Evolutionary conservation across 2,329 filamentous ascomycete species (phyloP).

Genomic region (Helicocarpus griseus): DNA sequence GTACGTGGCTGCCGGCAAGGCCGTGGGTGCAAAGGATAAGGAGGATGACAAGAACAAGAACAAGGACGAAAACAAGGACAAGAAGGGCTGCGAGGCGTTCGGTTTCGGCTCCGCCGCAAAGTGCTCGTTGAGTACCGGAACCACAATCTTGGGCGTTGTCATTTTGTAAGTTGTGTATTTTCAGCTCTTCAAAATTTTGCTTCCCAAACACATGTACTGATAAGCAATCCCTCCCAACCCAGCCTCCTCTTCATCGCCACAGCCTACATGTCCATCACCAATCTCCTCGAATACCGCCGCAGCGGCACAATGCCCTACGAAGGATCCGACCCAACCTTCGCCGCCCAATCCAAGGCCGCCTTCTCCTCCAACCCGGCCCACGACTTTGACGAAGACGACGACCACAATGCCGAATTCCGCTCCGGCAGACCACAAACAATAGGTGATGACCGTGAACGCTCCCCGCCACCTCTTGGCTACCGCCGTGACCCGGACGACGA

Average conservation of each 20-base stretch:
- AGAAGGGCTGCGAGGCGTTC: conserved; percentile 45
- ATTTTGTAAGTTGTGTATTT: conserved; percentile 39
- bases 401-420: conserved; percentile 29
- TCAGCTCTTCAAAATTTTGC: neutral
- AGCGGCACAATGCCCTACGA: conserved; percentile 46
- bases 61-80: conserved; percentile 28
- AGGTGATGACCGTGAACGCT: conserved; percentile 20
- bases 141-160: conserved; percentile 47
- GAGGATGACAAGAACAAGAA: conserved; percentile 25
- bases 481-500: conserved; percentile 41
- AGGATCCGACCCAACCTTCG: conserved; percentile 36
- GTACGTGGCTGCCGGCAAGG: conserved; percentile 47
- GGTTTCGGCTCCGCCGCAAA: conserved; percentile 45
- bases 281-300: conserved; percentile 46
- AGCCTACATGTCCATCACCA: conserved; percentile 44
- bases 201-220: neutral
- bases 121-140: conserved; percentile 48
- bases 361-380: conserved; percentile 38
- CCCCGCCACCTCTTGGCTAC: conserved; percentile 21
- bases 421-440: conserved; percentile 21
- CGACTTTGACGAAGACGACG: conserved; percentile 37
- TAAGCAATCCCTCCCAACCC: neutral
- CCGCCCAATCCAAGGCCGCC: conserved; percentile 39
- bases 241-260: conserved; percentile 48
- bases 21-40: conserved; percentile 34